Evolutionary conservation across 2,329 filamentous ascomycete genomes (phyloP).

Genomic region (Trichoderma koningiopsis): DNA sequence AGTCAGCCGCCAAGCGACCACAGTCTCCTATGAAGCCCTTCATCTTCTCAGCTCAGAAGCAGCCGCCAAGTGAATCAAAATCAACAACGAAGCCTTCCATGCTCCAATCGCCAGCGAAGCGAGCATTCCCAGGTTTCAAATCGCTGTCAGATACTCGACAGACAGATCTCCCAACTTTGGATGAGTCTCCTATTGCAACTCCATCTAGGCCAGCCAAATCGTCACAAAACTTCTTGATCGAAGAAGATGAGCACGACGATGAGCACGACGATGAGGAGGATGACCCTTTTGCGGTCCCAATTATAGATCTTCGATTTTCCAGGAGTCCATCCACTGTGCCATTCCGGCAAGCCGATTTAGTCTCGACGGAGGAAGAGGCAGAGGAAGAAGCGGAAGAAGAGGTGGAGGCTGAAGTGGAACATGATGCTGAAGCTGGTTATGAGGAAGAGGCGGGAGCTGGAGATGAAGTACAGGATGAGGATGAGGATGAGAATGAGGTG

Average conservation of each 20-base stretch:
- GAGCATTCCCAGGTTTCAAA: conserved; percentile 41
- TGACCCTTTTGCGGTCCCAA: conserved; percentile 40
- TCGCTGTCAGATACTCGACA: conserved; percentile 37
- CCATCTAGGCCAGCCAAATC: conserved; percentile 36
- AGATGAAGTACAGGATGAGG: neutral
- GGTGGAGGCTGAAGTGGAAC: conserved; percentile 17
- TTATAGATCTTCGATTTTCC: conserved; percentile 45
- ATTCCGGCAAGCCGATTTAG: conserved; percentile 47
- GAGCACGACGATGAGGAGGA: conserved; percentile 36
- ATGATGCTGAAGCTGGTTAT: neutral
- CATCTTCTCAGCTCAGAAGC: conserved; percentile 34
- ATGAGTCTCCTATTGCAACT: conserved; percentile 38
- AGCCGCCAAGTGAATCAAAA: conserved; percentile 40
- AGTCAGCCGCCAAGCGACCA: conserved; percentile 55
- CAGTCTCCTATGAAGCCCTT: conserved; percentile 48
- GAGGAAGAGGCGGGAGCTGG: neutral
- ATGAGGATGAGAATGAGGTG: neutral
- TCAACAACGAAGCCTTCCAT: conserved; percentile 51
- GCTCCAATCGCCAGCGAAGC: conserved; percentile 57
- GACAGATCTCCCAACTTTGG: conserved; percentile 29
- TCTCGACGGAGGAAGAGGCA: conserved; percentile 38
- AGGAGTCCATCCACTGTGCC: conserved; percentile 50
- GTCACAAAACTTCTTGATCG: conserved; percentile 44
- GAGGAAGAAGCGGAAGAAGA: conserved; percentile 33
- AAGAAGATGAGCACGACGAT: conserved; percentile 35